A percentile compares a stretch with the other conserved stretches of the same genome.
Conservation (phyloP, 345 rosid genomes). For the Adansonia digitata region DNA sequence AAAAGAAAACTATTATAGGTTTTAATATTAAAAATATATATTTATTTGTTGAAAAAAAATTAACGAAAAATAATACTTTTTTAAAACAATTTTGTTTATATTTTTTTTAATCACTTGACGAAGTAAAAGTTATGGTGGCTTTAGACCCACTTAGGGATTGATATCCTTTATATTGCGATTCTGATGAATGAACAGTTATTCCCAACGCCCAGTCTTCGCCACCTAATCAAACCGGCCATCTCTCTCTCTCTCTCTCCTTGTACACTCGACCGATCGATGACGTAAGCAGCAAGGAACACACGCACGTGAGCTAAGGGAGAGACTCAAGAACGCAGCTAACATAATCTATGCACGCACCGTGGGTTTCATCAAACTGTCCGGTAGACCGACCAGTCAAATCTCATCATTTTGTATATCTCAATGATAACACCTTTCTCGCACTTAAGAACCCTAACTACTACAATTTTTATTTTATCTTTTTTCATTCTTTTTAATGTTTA, state of each 20-base stretch:
- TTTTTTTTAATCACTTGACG: too few species aligned
- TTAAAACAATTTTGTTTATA: too few species aligned
- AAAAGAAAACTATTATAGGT: too few species aligned
- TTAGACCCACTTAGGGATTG: too few species aligned
- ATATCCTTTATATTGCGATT: too few species aligned
- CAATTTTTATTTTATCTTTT: background rate
- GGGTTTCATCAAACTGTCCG: conserved; percentile 40
- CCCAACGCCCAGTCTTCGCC: conserved; percentile 27
- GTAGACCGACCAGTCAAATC: conserved; percentile 90
- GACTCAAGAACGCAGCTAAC: conserved; percentile 20
- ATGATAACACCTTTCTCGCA: background rate
- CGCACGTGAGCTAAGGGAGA: background rate
- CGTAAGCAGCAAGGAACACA: background rate
- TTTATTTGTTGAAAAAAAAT: too few species aligned
- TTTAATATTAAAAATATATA: too few species aligned
- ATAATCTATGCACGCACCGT: background rate
- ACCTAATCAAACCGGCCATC: background rate
- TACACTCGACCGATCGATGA: too few species aligned
- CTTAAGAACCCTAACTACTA: background rate
- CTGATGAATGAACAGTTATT: background rate
- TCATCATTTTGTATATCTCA: background rate
- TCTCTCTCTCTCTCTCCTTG: too few species aligned
- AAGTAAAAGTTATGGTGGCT: too few species aligned
- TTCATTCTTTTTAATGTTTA: background rate
- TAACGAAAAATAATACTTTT: too few species aligned